phyloP scores from a whole-genome alignment of 2,329 filamentous ascomycete genomes.

The Leptosphaerulina australis region DNA sequence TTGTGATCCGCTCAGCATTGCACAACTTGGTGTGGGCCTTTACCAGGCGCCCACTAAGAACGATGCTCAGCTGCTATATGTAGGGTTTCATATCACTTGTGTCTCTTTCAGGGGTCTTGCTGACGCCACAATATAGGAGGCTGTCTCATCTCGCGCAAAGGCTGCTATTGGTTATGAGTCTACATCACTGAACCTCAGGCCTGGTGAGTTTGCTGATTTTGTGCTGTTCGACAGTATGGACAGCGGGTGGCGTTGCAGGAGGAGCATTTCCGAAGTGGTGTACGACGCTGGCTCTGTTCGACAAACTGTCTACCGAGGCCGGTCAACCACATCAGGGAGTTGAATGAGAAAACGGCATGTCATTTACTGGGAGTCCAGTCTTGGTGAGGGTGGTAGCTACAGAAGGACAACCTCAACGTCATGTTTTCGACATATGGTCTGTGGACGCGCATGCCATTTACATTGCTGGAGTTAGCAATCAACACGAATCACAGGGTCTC shows the following conservation, averaged over 20 bases:
- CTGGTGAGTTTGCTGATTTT: constrained; percentile 52
- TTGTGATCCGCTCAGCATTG: constrained; percentile 68
- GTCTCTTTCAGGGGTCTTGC: constrained; percentile 5
- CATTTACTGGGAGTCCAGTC: not conserved
- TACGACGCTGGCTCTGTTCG: constrained; percentile 50
- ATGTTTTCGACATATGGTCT: not conserved
- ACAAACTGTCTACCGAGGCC: constrained; percentile 40
- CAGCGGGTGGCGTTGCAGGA: constrained; percentile 50
- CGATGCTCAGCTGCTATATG: constrained; percentile 65
- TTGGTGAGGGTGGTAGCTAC: not conserved
- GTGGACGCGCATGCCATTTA: constrained; percentile 4
- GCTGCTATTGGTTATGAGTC: constrained; percentile 48
- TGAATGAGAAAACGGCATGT: not conserved
- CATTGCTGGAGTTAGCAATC: constrained; percentile 5
- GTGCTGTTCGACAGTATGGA: constrained; percentile 50
- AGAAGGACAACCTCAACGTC: not conserved
- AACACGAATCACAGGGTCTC: constrained; percentile 1
- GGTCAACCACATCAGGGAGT: not conserved
- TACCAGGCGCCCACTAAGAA: constrained; percentile 67
- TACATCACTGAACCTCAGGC: constrained; percentile 37
- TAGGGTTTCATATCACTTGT: constrained; percentile 43
- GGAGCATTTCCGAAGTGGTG: constrained; percentile 52
- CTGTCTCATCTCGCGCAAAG: constrained; percentile 56
- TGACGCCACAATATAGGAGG: constrained; percentile 49
- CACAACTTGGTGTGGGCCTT: constrained; percentile 49